phyloP scores from a whole-genome alignment of 495 filamentous ascomycete species.

The Penicillium chermesinum region DNA sequence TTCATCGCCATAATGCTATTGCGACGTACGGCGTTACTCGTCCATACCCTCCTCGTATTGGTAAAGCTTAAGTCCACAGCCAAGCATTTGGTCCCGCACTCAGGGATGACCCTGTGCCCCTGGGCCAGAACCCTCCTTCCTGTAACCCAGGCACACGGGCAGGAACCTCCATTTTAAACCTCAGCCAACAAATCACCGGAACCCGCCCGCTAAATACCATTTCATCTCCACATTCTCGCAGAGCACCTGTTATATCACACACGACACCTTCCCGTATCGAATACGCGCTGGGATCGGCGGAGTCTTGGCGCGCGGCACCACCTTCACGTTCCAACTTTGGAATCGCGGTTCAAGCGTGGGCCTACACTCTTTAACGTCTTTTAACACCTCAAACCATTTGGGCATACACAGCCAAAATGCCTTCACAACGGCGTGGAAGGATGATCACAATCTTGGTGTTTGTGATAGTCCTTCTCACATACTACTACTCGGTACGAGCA shows the following conservation, averaged over 20 bases:
- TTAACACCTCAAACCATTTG: too few relatives aligned
- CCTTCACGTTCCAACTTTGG: slow-evolving; percentile 4
- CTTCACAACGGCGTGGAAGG: slow-evolving; percentile 63
- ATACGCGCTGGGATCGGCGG: slow-evolving; percentile 1
- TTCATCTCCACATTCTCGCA: too few relatives aligned
- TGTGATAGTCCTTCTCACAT: slow-evolving; percentile 47
- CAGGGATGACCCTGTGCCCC: slow-evolving; percentile 8
- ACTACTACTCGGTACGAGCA: slow-evolving; percentile 56
- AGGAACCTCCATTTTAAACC: neutral
- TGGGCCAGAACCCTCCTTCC: neutral
- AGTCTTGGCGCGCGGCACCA: slow-evolving; percentile 3
- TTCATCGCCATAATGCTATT: too few relatives aligned
- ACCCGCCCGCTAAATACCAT: too few relatives aligned
- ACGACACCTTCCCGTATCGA: neutral
- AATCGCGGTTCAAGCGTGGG: too few relatives aligned
- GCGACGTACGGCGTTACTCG: too few relatives aligned
- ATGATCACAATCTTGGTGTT: slow-evolving; percentile 53
- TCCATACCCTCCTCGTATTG: neutral
- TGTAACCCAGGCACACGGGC: neutral
- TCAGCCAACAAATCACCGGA: too few relatives aligned
- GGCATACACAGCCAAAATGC: slow-evolving; percentile 47
- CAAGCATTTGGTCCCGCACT: slow-evolving; percentile 12
- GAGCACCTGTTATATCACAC: slow-evolving; percentile 5
- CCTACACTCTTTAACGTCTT: too few relatives aligned
- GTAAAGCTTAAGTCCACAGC: slow-evolving; percentile 1